Base-by-base conservation (phyloP, 1,284 basidiomycete genomes). In the Fomitopsis betulina region DNA sequence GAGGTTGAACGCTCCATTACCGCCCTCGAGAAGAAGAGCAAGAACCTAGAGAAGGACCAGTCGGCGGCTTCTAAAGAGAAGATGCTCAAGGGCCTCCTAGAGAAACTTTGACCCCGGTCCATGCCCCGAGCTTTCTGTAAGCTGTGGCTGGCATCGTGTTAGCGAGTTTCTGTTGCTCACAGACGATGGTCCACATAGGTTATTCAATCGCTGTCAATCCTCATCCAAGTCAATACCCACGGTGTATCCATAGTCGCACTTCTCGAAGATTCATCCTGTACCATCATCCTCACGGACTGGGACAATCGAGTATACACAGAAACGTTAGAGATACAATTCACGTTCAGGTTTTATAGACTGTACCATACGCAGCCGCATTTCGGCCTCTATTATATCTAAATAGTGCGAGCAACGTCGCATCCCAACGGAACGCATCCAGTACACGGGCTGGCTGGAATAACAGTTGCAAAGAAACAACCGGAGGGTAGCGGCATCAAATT, bases 11-110 rank as follows among this genome's bases (percentile, higher is more conserved):
- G 71, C 38, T 73, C 70, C 13, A 77, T 82, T 40, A 65, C 71
- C 0, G 63, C 65, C 17, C 67, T 79, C 13, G 80, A 82, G 56
- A 79, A 78, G 69, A 76, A 76, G 58, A 69, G 70, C 63, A 79
- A 78, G 59, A 66, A 68, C 3, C 63, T 80, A 35, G 75, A 78
- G 56, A 80, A 78, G 59, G 75, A 76, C 50, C 68, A 68, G 35
- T 66, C 63, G 52, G 57, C 69, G 21, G 64, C 66, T 40, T 71
- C 71, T 32, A 70, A 71, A 47, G 72, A 76, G 66, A 76, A 77
- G 63, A 68, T 71, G 62, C 64, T 72, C 49, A 68, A 67, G 51
- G 68, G 65, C 10, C 60, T 73, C 2, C 62, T 73, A n/a, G 68
- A 69, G 56, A 68, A 67, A 37, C 61, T 72, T 12, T 35, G 33